Evolutionary conservation across 495 filamentous ascomycete genomes (phyloP).

Genomic region (Alectoria sarmentosa): DNA sequence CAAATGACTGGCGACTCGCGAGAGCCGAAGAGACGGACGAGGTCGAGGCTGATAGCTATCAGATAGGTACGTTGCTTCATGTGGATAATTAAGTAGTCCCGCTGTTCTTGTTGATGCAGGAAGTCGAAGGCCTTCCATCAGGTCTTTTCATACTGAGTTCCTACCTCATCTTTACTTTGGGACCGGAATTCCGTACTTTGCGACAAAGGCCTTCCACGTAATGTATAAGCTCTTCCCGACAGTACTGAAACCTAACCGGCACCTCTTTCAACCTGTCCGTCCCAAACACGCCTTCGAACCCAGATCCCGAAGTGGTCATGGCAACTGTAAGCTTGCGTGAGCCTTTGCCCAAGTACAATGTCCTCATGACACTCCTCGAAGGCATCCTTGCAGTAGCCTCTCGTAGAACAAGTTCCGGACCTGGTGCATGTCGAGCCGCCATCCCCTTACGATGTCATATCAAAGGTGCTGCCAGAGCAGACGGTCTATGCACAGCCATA

Average conservation of each 20-base stretch:
- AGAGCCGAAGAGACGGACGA: too few relatives aligned
- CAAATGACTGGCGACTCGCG: too few relatives aligned
- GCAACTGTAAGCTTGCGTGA: neutral
- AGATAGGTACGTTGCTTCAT: neutral
- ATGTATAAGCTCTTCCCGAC: neutral
- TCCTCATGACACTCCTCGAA: slow-evolving; percentile 1
- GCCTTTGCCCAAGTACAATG: neutral
- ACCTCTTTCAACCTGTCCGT: neutral
- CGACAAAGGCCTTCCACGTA: neutral
- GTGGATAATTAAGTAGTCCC: neutral
- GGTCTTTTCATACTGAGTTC: neutral
- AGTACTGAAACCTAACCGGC: neutral
- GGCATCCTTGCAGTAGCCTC: neutral
- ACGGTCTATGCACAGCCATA: neutral
- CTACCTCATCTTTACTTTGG: neutral
- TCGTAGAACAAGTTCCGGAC: neutral
- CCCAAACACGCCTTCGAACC: neutral
- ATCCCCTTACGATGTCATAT: neutral
- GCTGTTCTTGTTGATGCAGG: neutral
- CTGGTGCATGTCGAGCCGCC: neutral
- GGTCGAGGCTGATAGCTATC: neutral
- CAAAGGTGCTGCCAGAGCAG: neutral
- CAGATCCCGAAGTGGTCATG: neutral
- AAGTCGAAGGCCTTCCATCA: too few relatives aligned
- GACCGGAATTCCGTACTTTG: neutral